A percentile compares a stretch with the other conserved stretches of the same genome.
Evolutionary conservation across 1,139 yeast genomes (phyloP).

Genomic region (Kodamaea sp.): DNA sequence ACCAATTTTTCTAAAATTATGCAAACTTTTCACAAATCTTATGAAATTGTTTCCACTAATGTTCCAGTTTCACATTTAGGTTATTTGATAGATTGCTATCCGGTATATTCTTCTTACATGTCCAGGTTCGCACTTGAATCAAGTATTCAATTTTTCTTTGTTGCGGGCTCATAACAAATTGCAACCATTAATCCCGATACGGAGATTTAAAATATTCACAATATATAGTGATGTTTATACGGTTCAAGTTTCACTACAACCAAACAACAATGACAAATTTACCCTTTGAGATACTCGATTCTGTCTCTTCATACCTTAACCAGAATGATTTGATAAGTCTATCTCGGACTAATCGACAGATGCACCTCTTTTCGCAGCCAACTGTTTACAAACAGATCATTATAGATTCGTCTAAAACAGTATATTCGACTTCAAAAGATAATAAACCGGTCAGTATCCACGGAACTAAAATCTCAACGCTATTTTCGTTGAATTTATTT

Average conservation of each 20-base stretch:
- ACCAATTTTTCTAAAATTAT: background rate
- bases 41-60: background rate
- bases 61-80: background rate
- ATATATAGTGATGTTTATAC: too few relatives aligned
- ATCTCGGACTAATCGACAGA: slow-evolving; percentile 9
- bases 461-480: slow-evolving; percentile 12
- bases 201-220: slow-evolving; percentile 1
- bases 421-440: slow-evolving; percentile 4
- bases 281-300: slow-evolving; percentile 12
- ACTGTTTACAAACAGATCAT: slow-evolving; percentile 10
- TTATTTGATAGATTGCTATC: too few relatives aligned
- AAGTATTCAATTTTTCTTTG: slow-evolving; percentile 1
- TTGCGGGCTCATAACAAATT: slow-evolving; percentile 2
- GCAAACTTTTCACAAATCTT: too few relatives aligned
- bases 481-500: slow-evolving; percentile 14
- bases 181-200: slow-evolving; percentile 9
- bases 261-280: slow-evolving; percentile 1
- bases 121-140: slow-evolving; percentile 2
- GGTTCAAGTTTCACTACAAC: too few relatives aligned
- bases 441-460: slow-evolving; percentile 2
- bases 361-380: slow-evolving; percentile 10
- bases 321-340: slow-evolving; percentile 14
- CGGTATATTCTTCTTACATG: background rate
- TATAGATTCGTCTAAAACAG: slow-evolving; percentile 13
- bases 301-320: slow-evolving; percentile 10